These are phyloP conservation scores for Forsythia viridissima DNA, from an alignment of 257 asterid genomes.

Conservation along the genomic window DNA sequence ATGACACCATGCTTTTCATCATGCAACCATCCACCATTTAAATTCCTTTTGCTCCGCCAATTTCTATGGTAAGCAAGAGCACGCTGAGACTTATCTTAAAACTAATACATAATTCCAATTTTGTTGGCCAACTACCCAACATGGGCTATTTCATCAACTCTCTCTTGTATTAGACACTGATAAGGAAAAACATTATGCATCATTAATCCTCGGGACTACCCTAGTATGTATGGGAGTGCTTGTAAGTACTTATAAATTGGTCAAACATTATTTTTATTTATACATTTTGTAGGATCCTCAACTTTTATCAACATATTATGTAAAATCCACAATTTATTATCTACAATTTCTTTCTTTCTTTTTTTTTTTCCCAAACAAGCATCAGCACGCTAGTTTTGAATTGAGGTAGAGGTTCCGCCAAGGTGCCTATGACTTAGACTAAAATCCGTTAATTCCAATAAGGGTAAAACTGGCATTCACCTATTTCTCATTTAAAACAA, in stretches of 20 bases:
- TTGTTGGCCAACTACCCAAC: constrained; percentile 51
- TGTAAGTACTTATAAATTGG: no score
- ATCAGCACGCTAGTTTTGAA: not conserved
- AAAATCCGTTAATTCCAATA: no score
- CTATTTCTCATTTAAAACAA: no score
- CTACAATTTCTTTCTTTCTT: no score
- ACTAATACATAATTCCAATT: constrained; percentile 3
- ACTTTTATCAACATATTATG: no score
- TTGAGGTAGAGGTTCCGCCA: not conserved
- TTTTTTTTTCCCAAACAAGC: no score
- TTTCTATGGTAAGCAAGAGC: constrained; percentile 43
- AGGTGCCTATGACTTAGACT: not conserved
- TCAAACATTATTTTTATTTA: no score
- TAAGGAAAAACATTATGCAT: constrained; percentile 19
- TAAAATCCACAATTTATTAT: no score
- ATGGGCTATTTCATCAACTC: constrained; percentile 5
- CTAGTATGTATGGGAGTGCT: no score
- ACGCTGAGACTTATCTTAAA: constrained; percentile 16
- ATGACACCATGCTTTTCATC: constrained; percentile 60
- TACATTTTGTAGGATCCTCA: no score
- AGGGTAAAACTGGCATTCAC: no score
- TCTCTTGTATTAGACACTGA: not conserved
- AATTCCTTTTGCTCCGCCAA: constrained; percentile 48
- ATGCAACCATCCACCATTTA: constrained; percentile 28
- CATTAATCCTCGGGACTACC: no score